Base-by-base conservation (phyloP, 345 rosid species). In the Barbarea vulgaris region DNA sequence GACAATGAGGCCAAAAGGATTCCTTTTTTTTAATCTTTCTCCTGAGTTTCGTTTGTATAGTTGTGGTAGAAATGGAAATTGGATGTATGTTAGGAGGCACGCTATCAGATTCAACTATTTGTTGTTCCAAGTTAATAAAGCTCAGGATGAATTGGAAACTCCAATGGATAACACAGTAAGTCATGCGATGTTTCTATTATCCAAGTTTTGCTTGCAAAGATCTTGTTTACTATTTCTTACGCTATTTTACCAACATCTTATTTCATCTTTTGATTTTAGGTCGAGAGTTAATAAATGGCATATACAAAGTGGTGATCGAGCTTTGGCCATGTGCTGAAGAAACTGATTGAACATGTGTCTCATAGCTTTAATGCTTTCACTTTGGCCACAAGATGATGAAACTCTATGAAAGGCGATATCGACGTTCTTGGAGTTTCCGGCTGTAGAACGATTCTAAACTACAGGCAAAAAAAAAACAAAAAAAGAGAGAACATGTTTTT, bases 21-120 rank as follows among this genome's bases (percentile, higher is more conserved):
- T 81, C 31, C 52, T 77, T 81, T n/a, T 56, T 77, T 81, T n/a
- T 18, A 15, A 42, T 55, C 37, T 62, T 73, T 76, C 58, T 64
- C 60, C 64, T 56, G 34, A 59, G 15, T 8, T 67, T 68, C 17
- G 48, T 61, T 67, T 83, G 50, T 77, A 70, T 46, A 74, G 74
- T 51, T 77, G 72, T 47, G 63, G 66, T 42, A 73, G 61, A 72
- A 50, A 14, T 55, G 34, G 73, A 47, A 36, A 64, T 17, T 33
- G 67, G 60, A 51, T 56, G 64, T 72, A 44, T 37, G 48, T 56
- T 74, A 21, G 25, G 54, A 58, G 71, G 69, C 73, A 64, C 64
- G 25, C 8, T 59, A 9, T 24, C 64, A 41, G 70, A 59, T 64
- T 56, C 72, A 59, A 59, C 69, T 73, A 67, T 79, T 63, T 48